These are phyloP conservation scores for Anisodus acutangulus DNA, from an alignment of 257 asterid species.

Conservation along the genomic window DNA sequence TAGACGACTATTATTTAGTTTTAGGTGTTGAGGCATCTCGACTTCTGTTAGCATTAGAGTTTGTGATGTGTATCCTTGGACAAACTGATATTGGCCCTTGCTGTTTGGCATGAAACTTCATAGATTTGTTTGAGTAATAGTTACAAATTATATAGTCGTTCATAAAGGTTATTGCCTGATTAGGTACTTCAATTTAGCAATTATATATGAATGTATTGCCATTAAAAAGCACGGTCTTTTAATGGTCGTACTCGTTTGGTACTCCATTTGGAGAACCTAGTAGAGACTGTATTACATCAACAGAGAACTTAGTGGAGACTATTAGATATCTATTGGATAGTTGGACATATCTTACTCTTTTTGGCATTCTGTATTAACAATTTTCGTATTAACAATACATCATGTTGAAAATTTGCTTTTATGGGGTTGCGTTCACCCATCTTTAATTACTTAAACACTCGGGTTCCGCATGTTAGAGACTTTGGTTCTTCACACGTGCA, in stretches of 20 bases:
- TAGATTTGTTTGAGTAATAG: background rate
- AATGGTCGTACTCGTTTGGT: background rate
- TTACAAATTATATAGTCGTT: background rate
- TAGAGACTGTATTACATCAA: background rate
- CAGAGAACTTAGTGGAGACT: no score
- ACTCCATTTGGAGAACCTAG: background rate
- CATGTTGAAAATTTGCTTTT: no score
- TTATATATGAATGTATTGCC: background rate
- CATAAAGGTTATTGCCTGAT: background rate
- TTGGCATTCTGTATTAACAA: background rate
- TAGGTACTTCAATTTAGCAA: background rate
- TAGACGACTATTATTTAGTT: background rate
- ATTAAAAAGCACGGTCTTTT: background rate
- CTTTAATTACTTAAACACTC: no score
- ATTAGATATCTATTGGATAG: background rate
- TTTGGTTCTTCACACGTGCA: no score
- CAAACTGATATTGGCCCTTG: background rate
- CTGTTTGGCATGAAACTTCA: constrained; percentile 8
- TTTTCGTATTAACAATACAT: background rate
- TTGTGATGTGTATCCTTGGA: constrained; percentile 2
- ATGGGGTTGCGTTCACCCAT: no score
- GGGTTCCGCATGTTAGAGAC: no score
- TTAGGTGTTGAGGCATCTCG: background rate
- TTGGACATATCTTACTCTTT: no score
- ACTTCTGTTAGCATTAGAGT: constrained; percentile 6